phyloP scores from a whole-genome alignment of 1,284 basidiomycete genomes.

The Vanrija pseudolonga region DNA sequence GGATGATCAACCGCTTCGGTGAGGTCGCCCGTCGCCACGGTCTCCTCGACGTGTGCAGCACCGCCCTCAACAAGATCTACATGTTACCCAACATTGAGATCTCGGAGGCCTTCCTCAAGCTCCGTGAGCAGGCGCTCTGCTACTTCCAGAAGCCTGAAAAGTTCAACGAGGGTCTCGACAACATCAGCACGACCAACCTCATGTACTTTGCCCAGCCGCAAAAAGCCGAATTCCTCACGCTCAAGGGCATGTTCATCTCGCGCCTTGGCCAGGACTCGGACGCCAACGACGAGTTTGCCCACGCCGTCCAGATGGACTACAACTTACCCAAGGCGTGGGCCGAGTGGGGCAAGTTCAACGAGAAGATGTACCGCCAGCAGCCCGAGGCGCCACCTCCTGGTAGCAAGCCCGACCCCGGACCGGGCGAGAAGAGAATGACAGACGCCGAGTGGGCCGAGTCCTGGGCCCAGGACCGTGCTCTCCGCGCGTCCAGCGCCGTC shows the following conservation, averaged over 20 bases:
- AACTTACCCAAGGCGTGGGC: slow-evolving; percentile 95
- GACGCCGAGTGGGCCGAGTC: slow-evolving; percentile 53
- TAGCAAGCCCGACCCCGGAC: slow-evolving; percentile 40
- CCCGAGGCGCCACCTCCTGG: slow-evolving; percentile 35
- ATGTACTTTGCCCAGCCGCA: slow-evolving; percentile 95
- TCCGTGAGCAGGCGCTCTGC: slow-evolving; percentile 98
- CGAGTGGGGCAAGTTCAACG: slow-evolving; percentile 95
- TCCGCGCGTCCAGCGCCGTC: slow-evolving; percentile 82
- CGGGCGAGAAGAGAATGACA: slow-evolving; percentile 63
- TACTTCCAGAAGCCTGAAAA: slow-evolving; percentile 96
- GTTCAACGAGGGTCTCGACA: slow-evolving; percentile 88
- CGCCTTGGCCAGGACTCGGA: slow-evolving; percentile 83
- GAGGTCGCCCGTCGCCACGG: slow-evolving; percentile 98
- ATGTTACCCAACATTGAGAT: slow-evolving; percentile 99
- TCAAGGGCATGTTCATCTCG: slow-evolving; percentile 99
- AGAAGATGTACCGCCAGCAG: slow-evolving; percentile 70
- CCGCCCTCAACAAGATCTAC: slow-evolving; percentile 94
- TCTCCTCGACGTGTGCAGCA: slow-evolving; percentile 92
- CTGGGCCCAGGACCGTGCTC: slow-evolving; percentile 52
- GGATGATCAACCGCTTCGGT: slow-evolving; percentile 99
- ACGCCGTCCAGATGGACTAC: slow-evolving; percentile 95
- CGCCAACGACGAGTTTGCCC: slow-evolving; percentile 86
- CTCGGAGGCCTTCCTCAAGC: slow-evolving; percentile 97
- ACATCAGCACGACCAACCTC: slow-evolving; percentile 99
- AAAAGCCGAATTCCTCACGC: slow-evolving; percentile 98